Base-by-base conservation (phyloP, 345 rosid genomes). In the Geranium brycei region DNA sequence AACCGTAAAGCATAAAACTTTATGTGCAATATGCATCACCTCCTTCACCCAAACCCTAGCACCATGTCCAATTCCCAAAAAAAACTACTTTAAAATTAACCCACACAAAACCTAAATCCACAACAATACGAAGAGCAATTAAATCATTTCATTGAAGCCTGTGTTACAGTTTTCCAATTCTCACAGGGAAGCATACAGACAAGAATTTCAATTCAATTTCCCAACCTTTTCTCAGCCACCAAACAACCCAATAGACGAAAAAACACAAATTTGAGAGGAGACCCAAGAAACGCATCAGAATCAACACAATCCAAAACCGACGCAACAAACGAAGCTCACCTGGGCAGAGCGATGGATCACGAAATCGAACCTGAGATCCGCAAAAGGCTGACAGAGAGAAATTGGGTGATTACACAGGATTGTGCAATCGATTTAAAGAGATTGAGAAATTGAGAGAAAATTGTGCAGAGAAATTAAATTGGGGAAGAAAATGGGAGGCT, bases 1-100 rank as follows among this genome's bases (percentile, higher is more conserved):
- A 65, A 68, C 71, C 40, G 74, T 74, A 67, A 61, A 67, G 17
- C 3, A 56, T 38, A 17, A 47, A 14, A 12, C 3, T 35, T 35
- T 35, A 35, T 35, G 41, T 35, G 3, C 19, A 19, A 23, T 0
- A 7, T 16, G 19, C 13, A 16, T 18, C 16, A 31, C 14, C 59
- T 19, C 63, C 19, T 51, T 62, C 17, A 64, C 58, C 62, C 28
- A 64, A 66, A 55, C n/a, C 70, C 68, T 56, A 30, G 58, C 7
- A 3, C 62, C 51, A 23, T 11, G 17, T 51, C 59, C 32, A 30
- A 23, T 51, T 69, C 41, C 3, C 6, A 10, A 38, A 38, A 38
- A 38, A 38, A 23, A 2, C 28, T 23, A 23, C 1, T 38, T 38
- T 38, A 1, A 38, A 38, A 1, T 38, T 38, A 5, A 38, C 14